These are phyloP conservation scores for Ophiostoma montium DNA, from an alignment of 2,329 filamentous ascomycete genomes.

Conservation along the genomic window DNA sequence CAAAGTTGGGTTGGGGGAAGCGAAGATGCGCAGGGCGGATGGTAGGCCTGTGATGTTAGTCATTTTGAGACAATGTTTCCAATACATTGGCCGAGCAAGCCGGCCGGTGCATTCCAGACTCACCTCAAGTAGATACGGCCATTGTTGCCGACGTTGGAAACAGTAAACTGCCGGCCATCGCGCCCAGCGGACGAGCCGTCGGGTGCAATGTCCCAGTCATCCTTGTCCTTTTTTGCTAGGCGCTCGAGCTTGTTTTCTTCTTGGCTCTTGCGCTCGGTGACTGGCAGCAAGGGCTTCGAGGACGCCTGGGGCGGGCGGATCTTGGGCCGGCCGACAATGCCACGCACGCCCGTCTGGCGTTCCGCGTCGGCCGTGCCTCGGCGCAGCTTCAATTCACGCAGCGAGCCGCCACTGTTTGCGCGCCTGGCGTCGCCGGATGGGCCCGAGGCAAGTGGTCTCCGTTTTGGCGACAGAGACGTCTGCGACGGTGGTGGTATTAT, in stretches of 20 bases:
- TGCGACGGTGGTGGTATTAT: neutral
- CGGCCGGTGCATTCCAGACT: slow-evolving; percentile 15
- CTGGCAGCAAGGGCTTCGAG: slow-evolving; percentile 29
- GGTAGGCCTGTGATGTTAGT: slow-evolving; percentile 40
- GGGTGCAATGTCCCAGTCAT: slow-evolving; percentile 42
- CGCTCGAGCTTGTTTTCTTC: slow-evolving; percentile 23
- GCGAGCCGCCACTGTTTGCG: slow-evolving; percentile 4
- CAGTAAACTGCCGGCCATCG: slow-evolving; percentile 60
- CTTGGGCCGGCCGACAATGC: slow-evolving; percentile 15
- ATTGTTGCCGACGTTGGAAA: slow-evolving; percentile 71
- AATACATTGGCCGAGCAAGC: too few species aligned
- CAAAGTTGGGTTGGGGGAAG: slow-evolving; percentile 45
- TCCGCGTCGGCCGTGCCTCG: slow-evolving; percentile 7
- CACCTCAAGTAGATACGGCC: slow-evolving; percentile 73
- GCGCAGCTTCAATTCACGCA: slow-evolving; percentile 10
- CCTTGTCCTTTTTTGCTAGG: slow-evolving; percentile 35
- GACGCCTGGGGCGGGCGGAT: slow-evolving; percentile 16
- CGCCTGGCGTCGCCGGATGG: too few species aligned
- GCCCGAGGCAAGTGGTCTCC: neutral
- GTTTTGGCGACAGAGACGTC: slow-evolving; percentile 5
- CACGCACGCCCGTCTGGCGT: slow-evolving; percentile 6
- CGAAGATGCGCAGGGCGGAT: slow-evolving; percentile 47
- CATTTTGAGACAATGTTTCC: neutral
- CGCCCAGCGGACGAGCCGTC: slow-evolving; percentile 48
- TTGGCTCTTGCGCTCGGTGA: slow-evolving; percentile 31